These are phyloP conservation scores for Clonostachys chloroleuca DNA, from an alignment of 2,329 filamentous ascomycete species.

Conservation along the genomic window DNA sequence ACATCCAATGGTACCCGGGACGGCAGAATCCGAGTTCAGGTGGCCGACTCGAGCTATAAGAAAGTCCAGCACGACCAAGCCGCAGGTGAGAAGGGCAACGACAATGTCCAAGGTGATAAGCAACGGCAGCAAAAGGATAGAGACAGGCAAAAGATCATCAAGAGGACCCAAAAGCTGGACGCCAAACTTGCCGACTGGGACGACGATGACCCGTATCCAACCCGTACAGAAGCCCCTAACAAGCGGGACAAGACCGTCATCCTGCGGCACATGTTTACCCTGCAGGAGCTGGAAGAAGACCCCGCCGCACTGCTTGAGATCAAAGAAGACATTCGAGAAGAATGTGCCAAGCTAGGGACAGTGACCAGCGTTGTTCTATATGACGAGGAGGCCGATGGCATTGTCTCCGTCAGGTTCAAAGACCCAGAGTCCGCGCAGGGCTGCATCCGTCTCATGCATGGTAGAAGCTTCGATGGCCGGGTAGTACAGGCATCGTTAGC, in stretches of 20 bases:
- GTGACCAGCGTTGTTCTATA: slow-evolving; percentile 91
- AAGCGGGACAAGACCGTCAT: slow-evolving; percentile 79
- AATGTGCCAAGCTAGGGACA: slow-evolving; percentile 79
- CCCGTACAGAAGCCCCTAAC: slow-evolving; percentile 31
- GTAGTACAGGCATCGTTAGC: slow-evolving; percentile 68
- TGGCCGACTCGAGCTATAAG: slow-evolving; percentile 89
- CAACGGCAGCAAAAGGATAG: slow-evolving; percentile 48
- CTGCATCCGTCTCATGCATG: slow-evolving; percentile 74
- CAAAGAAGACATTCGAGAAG: slow-evolving; percentile 89
- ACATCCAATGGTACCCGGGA: slow-evolving; percentile 41
- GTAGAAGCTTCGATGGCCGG: slow-evolving; percentile 72
- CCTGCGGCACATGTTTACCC: slow-evolving; percentile 89
- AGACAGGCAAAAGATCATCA: slow-evolving; percentile 86
- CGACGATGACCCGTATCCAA: slow-evolving; percentile 69
- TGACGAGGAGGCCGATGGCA: slow-evolving; percentile 78
- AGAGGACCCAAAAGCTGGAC: slow-evolving; percentile 85
- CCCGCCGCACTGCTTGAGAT: slow-evolving; percentile 81
- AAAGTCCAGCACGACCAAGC: slow-evolving; percentile 65
- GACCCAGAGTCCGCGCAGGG: slow-evolving; percentile 65
- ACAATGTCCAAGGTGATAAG: slow-evolving; percentile 12
- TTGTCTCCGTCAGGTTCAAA: slow-evolving; percentile 80
- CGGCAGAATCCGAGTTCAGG: slow-evolving; percentile 74
- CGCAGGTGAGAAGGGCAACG: slow-evolving; percentile 9
- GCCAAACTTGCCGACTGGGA: slow-evolving; percentile 94
- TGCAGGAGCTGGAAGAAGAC: slow-evolving; percentile 80